Conservation (phyloP, 2,329 filamentous ascomycete genomes). For the Xylaria sp. region DNA sequence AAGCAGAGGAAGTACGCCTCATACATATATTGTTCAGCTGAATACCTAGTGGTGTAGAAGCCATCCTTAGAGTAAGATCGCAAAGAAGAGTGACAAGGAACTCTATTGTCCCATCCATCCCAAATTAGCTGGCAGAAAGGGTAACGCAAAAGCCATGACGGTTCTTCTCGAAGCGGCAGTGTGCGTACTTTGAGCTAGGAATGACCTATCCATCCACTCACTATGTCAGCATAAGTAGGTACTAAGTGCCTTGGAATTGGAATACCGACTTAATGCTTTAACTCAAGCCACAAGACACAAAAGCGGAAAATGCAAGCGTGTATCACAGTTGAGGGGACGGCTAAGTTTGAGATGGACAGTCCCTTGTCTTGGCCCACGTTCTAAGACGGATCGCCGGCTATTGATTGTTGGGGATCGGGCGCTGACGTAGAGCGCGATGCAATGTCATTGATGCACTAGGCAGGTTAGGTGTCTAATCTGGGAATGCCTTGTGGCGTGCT, state of each 20-base stretch:
- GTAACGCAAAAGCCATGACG: background rate
- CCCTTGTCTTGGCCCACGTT: slow-evolving; percentile 20
- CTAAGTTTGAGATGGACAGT: slow-evolving; percentile 19
- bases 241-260: background rate
- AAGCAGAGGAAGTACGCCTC: no score
- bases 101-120: no score
- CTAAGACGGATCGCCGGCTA: slow-evolving; percentile 20
- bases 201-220: background rate
- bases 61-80: no score
- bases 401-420: slow-evolving; percentile 9
- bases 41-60: no score
- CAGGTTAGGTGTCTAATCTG: background rate
- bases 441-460: slow-evolving; percentile 26
- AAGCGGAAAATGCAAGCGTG: slow-evolving; percentile 1
- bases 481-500: slow-evolving; percentile 25
- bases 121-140: no score
- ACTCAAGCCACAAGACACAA: background rate
- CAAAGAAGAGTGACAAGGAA: no score
- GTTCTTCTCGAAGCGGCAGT: background rate
- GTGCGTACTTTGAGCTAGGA: no score
- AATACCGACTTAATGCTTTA: slow-evolving; percentile 4
- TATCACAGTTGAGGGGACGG: slow-evolving; percentile 2
- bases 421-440: slow-evolving; percentile 29
- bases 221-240: background rate
- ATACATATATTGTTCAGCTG: no score